Conservation (phyloP, 2,329 filamentous ascomycete genomes). For the Penicillium oxalicum region DNA sequence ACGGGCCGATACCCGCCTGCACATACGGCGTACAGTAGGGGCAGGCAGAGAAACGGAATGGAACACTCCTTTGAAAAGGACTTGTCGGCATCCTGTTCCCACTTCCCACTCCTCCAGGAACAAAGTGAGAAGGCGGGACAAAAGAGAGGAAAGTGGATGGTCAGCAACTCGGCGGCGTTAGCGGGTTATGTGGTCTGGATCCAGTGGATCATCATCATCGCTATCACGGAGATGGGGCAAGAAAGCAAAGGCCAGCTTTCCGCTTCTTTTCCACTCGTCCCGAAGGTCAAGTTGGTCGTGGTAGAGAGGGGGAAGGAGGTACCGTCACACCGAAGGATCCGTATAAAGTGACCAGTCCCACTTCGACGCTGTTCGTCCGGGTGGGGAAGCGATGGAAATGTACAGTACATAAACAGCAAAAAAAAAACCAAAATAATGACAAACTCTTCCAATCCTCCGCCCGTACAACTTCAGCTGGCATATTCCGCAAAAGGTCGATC, state of each 20-base stretch:
- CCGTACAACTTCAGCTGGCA: no score
- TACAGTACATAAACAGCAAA: background rate
- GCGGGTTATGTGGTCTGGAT: no score
- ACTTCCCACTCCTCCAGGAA: no score
- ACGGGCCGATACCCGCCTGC: constrained; percentile 25
- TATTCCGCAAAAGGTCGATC: no score
- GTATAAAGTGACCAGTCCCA: background rate
- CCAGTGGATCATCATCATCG: no score
- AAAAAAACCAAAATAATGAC: no score
- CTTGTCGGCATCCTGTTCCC: no score
- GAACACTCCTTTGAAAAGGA: background rate
- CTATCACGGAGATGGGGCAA: no score
- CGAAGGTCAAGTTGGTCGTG: background rate
- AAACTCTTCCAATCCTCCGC: no score
- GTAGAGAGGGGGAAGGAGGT: background rate
- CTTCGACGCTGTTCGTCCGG: background rate
- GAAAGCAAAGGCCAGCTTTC: no score
- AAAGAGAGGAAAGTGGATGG: no score
- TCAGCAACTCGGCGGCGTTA: no score
- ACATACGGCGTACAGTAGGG: constrained; percentile 19
- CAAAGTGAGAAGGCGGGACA: background rate
- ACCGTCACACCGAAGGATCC: constrained; percentile 2
- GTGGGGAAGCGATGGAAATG: background rate
- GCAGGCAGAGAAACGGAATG: constrained; percentile 6
- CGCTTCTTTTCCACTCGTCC: background rate